Evolutionary conservation across 257 asterid species (phyloP), one percentile per base, ranked within the genome.

Genomic region (Lycium barbarum): DNA sequence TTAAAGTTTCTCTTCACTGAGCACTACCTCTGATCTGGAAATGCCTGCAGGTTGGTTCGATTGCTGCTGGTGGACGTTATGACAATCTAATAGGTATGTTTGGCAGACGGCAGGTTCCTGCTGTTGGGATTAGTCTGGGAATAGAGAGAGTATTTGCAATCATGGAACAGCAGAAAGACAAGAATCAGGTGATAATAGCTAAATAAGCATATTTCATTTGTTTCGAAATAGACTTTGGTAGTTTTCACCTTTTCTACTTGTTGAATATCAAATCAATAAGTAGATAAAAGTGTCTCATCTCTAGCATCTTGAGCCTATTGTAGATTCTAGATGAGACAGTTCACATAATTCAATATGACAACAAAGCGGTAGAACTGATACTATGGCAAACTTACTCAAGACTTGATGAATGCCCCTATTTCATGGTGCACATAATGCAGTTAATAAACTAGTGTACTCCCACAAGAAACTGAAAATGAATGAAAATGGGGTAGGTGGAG

Each of bases 11-110:
- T 76, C 63, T 76, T 49, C 62, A 20, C 43, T 76, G 81, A 76
- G 54, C 81, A 51, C 20, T 20, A 74, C 81, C 4, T 18, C 82
- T 78, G 62, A 33, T 78, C 49, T 78, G 82, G 51, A 33, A 78
- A 53, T 83, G 84, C 54, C 81, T 43, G 86, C 90, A 97, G 99
- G 98, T 95, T 84, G 99, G 99, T 86, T 92, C 99, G 2, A 95
- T 97, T 84, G 99, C 97, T 82, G 98, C 99, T 58, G 99, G 99
- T 72, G 99, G 99, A 38, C 97, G 98, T 18, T 97, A 95, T 58
- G 99, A 97, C 88, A 91, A 92, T 87, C 96, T 97, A 36, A 91
- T 97, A 84, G 98, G 95, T 58, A 91, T 89, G 96, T 95, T 94
- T 84, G 97, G 99, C 86, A 84, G 92, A 13, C 93, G 94, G 88